Percentiles rank a stretch among this genome's conserved stretches.
phyloP scores from a whole-genome alignment of 768 basidiomycete species.

The Mycena polygramma region DNA sequence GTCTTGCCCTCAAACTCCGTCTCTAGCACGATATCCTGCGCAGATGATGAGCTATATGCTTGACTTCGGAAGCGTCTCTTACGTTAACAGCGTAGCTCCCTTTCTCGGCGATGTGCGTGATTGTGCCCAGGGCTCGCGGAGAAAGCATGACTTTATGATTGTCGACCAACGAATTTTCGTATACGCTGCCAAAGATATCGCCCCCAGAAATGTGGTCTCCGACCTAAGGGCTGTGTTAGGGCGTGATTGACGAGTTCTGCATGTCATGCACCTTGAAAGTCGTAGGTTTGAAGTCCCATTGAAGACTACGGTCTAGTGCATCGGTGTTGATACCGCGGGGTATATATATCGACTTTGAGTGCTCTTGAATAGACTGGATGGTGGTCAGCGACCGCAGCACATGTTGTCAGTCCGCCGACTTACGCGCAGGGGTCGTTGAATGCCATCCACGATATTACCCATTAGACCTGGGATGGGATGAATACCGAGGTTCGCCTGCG shows the following conservation, averaged over 20 bases:
- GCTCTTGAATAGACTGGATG: constrained; percentile 87
- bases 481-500: neutral
- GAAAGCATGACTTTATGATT: constrained; percentile 98
- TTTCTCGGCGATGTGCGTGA: constrained; percentile 93
- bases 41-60: constrained; percentile 8
- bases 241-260: constrained; percentile 20
- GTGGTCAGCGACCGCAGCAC: constrained; percentile 25
- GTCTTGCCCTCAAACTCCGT: constrained; percentile 98
- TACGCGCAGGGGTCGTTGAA: constrained; percentile 92
- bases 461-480: constrained; percentile 78
- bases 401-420: constrained; percentile 44
- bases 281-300: constrained; percentile 96
- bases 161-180: constrained; percentile 96
- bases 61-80: constrained; percentile 44
- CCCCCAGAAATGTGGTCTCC: constrained; percentile 98
- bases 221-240: constrained; percentile 60
- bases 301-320: constrained; percentile 85
- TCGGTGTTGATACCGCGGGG: constrained; percentile 99
- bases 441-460: constrained; percentile 99
- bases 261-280: constrained; percentile 72
- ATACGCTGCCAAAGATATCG: constrained; percentile 95
- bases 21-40: constrained; percentile 92
- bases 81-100: constrained; percentile 94
- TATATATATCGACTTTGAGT: constrained; percentile 99
- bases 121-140: constrained; percentile 94